Evolutionary conservation across 768 basidiomycete species (phyloP).

Genomic region (Phaeotremella skinneri): DNA sequence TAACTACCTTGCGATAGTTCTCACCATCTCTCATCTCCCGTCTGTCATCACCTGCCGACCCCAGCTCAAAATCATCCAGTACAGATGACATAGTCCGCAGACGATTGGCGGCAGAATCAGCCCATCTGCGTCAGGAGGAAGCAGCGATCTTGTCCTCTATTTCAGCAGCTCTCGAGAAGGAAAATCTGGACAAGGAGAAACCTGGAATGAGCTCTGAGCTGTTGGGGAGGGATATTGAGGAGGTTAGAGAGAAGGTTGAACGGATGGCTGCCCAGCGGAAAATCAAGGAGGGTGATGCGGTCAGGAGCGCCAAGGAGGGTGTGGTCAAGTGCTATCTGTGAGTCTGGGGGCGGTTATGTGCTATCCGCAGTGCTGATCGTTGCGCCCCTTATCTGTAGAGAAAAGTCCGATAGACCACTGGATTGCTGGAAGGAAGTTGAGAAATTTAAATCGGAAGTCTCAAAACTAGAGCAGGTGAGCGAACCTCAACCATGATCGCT

Average conservation of each 20-base stretch:
- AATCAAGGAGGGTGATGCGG: slow-evolving; percentile 38
- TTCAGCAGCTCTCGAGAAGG: slow-evolving; percentile 51
- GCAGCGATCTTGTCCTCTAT: slow-evolving; percentile 47
- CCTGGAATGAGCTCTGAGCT: slow-evolving; percentile 45
- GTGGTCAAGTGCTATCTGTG: slow-evolving; percentile 51
- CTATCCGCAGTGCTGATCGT: background rate
- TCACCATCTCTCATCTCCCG: slow-evolving; percentile 49
- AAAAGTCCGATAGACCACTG: slow-evolving; percentile 46
- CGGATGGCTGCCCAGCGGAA: slow-evolving; percentile 39
- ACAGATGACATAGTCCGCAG: slow-evolving; percentile 41
- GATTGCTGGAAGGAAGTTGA: slow-evolving; percentile 53
- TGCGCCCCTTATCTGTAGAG: slow-evolving; percentile 19
- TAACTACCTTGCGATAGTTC: slow-evolving; percentile 38
- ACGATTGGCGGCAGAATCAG: slow-evolving; percentile 45
- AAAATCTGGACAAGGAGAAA: slow-evolving; percentile 50
- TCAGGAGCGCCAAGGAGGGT: slow-evolving; percentile 38
- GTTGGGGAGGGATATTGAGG: slow-evolving; percentile 50
- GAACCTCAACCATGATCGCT: background rate
- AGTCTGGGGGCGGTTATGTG: slow-evolving; percentile 18
- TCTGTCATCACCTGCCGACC: slow-evolving; percentile 39
- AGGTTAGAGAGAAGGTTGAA: slow-evolving; percentile 50
- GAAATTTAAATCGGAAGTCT: slow-evolving; percentile 49
- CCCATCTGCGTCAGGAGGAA: slow-evolving; percentile 48
- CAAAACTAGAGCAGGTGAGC: slow-evolving; percentile 51
- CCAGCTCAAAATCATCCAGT: slow-evolving; percentile 4